phyloP scores from a whole-genome alignment of 2,329 filamentous ascomycete species.

The Pyricularia sp. region DNA sequence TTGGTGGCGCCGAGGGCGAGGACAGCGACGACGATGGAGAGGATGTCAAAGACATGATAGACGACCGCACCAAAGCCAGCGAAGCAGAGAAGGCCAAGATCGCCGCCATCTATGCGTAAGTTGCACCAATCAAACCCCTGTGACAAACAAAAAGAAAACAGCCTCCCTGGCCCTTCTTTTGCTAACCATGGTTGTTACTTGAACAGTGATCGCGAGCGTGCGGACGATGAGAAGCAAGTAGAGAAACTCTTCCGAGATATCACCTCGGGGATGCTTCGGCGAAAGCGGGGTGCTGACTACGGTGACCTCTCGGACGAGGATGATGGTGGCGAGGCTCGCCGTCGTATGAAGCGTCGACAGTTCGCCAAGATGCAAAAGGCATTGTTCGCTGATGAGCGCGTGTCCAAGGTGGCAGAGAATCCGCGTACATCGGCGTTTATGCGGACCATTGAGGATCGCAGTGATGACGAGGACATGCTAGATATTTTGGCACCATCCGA shows the following conservation, averaged over 20 bases:
- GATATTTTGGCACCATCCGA: constrained; percentile 42
- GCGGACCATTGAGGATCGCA: constrained; percentile 71
- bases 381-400: constrained; percentile 73
- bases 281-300: constrained; percentile 69
- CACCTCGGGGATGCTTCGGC: constrained; percentile 73
- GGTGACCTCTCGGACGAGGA: constrained; percentile 76
- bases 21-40: constrained; percentile 66
- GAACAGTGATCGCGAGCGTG: constrained; percentile 61
- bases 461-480: constrained; percentile 51
- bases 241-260: constrained; percentile 89
- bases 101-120: constrained; percentile 81
- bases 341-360: constrained; percentile 71
- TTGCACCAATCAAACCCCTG: constrained; percentile 13
- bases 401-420: constrained; percentile 81
- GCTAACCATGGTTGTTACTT: neutral
- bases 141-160: neutral
- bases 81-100: constrained; percentile 69
- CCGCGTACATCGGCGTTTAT: constrained; percentile 85
- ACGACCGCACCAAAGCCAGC: constrained; percentile 63
- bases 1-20: constrained; percentile 83
- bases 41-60: constrained; percentile 73
- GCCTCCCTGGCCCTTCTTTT: neutral
- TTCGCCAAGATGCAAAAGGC: constrained; percentile 88
- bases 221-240: constrained; percentile 72
- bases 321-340: constrained; percentile 65